These are phyloP conservation scores for Tuber calosporum DNA, from an alignment of 495 filamentous ascomycete genomes.

Conservation along the genomic window DNA sequence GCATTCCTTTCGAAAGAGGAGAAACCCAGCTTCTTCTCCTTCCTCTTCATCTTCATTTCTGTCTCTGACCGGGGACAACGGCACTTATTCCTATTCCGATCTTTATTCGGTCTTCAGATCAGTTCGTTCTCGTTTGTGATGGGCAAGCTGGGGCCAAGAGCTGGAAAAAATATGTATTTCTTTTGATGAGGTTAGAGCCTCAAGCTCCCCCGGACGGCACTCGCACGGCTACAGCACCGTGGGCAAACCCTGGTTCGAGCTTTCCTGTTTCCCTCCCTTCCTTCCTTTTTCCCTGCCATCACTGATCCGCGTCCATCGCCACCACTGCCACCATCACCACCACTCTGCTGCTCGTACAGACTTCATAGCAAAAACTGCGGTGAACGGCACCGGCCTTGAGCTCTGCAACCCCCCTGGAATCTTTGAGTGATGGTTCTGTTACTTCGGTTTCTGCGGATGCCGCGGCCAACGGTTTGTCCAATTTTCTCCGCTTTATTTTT, in stretches of 20 bases:
- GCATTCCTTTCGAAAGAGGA: background rate
- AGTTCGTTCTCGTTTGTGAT: background rate
- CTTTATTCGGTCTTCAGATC: background rate
- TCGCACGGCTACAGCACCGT: background rate
- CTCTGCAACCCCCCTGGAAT: background rate
- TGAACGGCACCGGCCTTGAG: background rate
- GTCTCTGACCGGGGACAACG: background rate
- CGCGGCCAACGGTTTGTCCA: slow-evolving; percentile 27
- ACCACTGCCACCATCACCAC: slow-evolving; percentile 1
- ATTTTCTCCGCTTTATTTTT: background rate
- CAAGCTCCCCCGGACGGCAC: background rate
- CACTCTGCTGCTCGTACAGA: background rate
- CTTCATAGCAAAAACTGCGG: background rate
- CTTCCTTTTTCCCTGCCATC: slow-evolving; percentile 6
- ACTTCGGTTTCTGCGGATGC: slow-evolving; percentile 31
- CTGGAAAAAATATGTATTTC: background rate
- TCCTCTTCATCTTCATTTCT: too few relatives aligned
- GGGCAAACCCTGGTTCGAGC: slow-evolving; percentile 5
- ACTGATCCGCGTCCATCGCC: background rate
- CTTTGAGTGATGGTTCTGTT: slow-evolving; percentile 23
- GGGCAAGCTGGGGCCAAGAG: background rate
- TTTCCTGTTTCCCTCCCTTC: background rate
- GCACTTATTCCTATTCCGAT: background rate
- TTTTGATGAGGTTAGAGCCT: slow-evolving; percentile 6
- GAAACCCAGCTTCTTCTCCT: background rate